These are phyloP conservation scores for Coccomyxa subellipsoidea DNA, from an alignment of 163 green algal species.

Conservation along the genomic window DNA sequence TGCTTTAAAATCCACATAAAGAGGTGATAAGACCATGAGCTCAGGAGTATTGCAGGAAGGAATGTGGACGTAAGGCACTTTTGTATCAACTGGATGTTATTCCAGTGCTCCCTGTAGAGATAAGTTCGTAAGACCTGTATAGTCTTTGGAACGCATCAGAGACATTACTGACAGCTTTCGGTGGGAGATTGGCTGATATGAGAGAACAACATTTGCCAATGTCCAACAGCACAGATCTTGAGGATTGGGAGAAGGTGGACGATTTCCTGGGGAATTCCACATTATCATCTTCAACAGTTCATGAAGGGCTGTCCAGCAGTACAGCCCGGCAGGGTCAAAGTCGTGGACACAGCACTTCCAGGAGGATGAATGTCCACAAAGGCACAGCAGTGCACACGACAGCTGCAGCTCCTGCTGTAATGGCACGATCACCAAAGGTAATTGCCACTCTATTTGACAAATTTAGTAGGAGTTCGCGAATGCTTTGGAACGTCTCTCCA, in stretches of 20 bases:
- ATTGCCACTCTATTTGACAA: background rate
- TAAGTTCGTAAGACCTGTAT: too few relatives aligned
- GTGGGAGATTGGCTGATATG: background rate
- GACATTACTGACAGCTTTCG: too few relatives aligned
- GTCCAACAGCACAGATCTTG: background rate
- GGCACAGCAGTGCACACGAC: background rate
- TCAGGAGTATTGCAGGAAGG: too few relatives aligned
- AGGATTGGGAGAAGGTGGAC: background rate
- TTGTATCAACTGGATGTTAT: too few relatives aligned
- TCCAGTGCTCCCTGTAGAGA: too few relatives aligned
- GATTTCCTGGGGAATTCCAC: background rate
- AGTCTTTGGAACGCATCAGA: too few relatives aligned
- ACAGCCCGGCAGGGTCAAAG: background rate
- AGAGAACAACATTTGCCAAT: background rate
- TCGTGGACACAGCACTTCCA: background rate
- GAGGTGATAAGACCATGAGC: too few relatives aligned
- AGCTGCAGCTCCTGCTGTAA: background rate
- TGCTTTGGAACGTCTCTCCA: background rate
- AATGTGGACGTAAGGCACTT: too few relatives aligned
- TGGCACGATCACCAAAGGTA: background rate
- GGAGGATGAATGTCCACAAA: background rate
- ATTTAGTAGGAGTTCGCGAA: background rate
- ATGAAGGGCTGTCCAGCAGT: background rate
- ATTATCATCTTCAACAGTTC: background rate
- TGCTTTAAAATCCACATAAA: too few relatives aligned